Percentiles rank a stretch among this genome's conserved stretches.
These are phyloP conservation scores for Colletotrichum tanaceti DNA, from an alignment of 2,329 filamentous ascomycete genomes.

Conservation along the genomic window DNA sequence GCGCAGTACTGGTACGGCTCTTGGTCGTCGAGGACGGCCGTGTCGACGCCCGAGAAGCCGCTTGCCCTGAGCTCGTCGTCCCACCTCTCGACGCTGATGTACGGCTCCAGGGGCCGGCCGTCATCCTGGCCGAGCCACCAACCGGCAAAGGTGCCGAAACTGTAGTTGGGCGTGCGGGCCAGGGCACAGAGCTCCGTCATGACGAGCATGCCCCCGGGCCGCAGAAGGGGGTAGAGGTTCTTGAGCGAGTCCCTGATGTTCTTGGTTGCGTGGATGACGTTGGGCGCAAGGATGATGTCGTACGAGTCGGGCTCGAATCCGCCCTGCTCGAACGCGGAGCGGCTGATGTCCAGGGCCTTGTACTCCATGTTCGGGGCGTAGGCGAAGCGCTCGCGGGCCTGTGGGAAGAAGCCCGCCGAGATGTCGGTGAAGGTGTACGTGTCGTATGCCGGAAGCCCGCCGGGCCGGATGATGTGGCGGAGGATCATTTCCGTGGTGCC, in stretches of 20 bases:
- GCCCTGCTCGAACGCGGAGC: slow-evolving; percentile 44
- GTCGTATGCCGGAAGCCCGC: background rate
- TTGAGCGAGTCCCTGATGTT: slow-evolving; percentile 40
- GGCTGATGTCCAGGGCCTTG: slow-evolving; percentile 45
- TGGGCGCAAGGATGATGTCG: slow-evolving; percentile 48
- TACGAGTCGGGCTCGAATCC: slow-evolving; percentile 45
- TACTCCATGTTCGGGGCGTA: slow-evolving; percentile 41
- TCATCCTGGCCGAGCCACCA: slow-evolving; percentile 53
- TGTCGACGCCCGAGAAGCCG: slow-evolving; percentile 43
- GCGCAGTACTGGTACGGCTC: slow-evolving; percentile 3
- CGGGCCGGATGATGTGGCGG: background rate
- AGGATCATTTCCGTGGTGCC: slow-evolving; percentile 23
- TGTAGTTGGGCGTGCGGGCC: slow-evolving; percentile 40
- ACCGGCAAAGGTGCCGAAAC: slow-evolving; percentile 46
- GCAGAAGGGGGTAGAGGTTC: slow-evolving; percentile 45
- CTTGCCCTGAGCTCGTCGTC: slow-evolving; percentile 42
- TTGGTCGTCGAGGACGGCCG: slow-evolving; percentile 7
- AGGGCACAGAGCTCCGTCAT: slow-evolving; percentile 38
- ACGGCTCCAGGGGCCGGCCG: slow-evolving; percentile 44
- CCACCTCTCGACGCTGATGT: slow-evolving; percentile 44
- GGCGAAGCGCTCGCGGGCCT: slow-evolving; percentile 46
- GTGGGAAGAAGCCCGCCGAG: slow-evolving; percentile 45
- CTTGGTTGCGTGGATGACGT: slow-evolving; percentile 47
- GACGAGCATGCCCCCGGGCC: slow-evolving; percentile 48
- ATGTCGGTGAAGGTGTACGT: slow-evolving; percentile 49